Evolutionary conservation across 768 basidiomycete genomes (phyloP), one percentile per base, ranked within the genome.

Genomic region (Mycena crocata): DNA sequence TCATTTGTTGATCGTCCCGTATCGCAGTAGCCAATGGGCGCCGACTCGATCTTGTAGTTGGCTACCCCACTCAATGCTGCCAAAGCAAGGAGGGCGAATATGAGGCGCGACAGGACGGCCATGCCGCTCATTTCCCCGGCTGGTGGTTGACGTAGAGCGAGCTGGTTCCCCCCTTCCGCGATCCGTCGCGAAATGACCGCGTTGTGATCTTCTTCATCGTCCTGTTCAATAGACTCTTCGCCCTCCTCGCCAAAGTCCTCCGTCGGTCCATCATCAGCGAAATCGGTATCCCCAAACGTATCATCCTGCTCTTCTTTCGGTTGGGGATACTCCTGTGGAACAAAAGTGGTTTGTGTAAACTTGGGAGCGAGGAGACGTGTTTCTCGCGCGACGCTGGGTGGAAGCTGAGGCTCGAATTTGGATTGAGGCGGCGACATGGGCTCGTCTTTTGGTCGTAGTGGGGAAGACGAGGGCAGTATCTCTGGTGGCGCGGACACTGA

Each of bases 1-100:
- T 71, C 76, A 75, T 91, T 95, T 31, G 89, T 90, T 69, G 82
- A 80, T 61, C 76, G 86, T 23, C 87, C 90, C 37, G 85, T 77
- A 67, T 93, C 88, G 73, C 94, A 95, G 77, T 88, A 95, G 6
- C 94, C 94, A 70, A 95, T 89, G 14, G 83, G 76, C 3, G 89
- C 81, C 7, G 93, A 93, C 70, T 91, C 88, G 15, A 70, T 64
- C 79, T 93, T 94, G 82, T 88, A 92, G 21, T 82, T 81, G 71
- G 82, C 69, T 23, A 82, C 66, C 26, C 78, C 68, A 66, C 76
- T 78, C 17, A 76, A 78, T 23, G 77, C 68, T 21, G 77, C 73
- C 26, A 84, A 62, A 13, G 81, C 65, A 31, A 84, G 66, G 7
- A 82, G 60, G 64, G 82, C 63, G 57, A 78, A 71, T 48, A 91